phyloP scores from a whole-genome alignment of 257 asterid genomes.

The Gynochthodes officinalis region DNA sequence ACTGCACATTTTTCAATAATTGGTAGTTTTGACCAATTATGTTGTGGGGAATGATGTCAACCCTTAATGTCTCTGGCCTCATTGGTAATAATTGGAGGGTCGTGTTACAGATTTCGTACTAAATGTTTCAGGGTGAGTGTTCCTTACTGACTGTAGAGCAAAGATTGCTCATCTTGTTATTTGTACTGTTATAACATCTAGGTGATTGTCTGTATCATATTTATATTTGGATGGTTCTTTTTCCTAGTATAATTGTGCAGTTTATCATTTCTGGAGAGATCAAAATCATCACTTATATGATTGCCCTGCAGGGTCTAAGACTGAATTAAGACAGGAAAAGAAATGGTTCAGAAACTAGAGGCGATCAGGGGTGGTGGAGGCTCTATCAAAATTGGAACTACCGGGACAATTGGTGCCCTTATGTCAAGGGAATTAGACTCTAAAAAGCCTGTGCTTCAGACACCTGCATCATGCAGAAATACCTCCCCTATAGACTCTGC shows the following conservation, averaged over 20 bases:
- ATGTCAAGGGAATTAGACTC: slow-evolving; percentile 72
- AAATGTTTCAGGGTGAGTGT: not conserved
- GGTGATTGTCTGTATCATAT: not conserved
- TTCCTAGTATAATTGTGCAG: not conserved
- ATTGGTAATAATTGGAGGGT: not conserved
- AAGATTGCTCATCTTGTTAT: not conserved
- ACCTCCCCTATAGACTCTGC: slow-evolving; percentile 18
- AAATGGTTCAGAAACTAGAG: slow-evolving; percentile 66
- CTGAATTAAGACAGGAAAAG: slow-evolving; percentile 6
- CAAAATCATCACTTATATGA: not conserved
- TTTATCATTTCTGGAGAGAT: not conserved
- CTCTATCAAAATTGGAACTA: slow-evolving; percentile 71
- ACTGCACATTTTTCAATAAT: not conserved
- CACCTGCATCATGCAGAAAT: slow-evolving; percentile 16
- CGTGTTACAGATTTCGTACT: not conserved
- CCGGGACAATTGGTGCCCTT: slow-evolving; percentile 75
- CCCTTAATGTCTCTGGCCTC: not conserved
- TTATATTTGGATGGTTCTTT: not conserved
- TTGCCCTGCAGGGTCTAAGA: not conserved
- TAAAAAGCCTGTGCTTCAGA: slow-evolving; percentile 34
- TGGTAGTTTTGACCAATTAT: not conserved
- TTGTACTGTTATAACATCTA: not conserved
- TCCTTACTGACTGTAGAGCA: not conserved
- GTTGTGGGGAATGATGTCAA: not conserved
- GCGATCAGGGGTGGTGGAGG: slow-evolving; percentile 75